These are phyloP conservation scores for Pythium oligandrum DNA, from an alignment of 352 stramenopile species.

Conservation along the genomic window DNA sequence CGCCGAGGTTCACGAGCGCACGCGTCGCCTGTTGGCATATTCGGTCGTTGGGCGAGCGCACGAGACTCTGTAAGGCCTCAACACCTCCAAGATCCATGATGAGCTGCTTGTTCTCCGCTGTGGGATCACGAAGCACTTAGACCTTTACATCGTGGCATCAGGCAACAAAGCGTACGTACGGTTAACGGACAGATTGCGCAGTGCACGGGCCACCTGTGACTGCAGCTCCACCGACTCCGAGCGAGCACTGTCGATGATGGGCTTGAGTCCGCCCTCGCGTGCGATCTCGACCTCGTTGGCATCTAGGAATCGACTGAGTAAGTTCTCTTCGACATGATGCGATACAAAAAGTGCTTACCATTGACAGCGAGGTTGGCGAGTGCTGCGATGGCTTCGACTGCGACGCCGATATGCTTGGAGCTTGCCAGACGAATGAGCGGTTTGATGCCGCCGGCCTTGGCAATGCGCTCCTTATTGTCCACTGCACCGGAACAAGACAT, in stretches of 20 bases:
- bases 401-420: slow-evolving; percentile 81
- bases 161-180: slow-evolving; percentile 34
- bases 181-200: slow-evolving; percentile 93
- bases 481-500: slow-evolving; percentile 23
- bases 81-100: slow-evolving; percentile 82
- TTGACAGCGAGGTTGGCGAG: slow-evolving; percentile 94
- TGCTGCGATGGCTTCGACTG: slow-evolving; percentile 90
- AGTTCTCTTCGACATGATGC: background rate
- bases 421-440: slow-evolving; percentile 79
- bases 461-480: slow-evolving; percentile 92
- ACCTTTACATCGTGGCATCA: too few relatives aligned
- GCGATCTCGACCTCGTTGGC: slow-evolving; percentile 91
- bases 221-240: slow-evolving; percentile 84
- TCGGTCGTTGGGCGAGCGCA: slow-evolving; percentile 76
- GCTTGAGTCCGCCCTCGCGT: slow-evolving; percentile 79
- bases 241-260: slow-evolving; percentile 84
- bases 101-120: slow-evolving; percentile 87
- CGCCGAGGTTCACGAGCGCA: slow-evolving; percentile 85
- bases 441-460: slow-evolving; percentile 86
- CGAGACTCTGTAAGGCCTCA: slow-evolving; percentile 73
- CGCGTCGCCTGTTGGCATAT: slow-evolving; percentile 88
- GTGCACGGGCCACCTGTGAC: slow-evolving; percentile 84
- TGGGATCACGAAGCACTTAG: too few relatives aligned
- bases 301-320: slow-evolving; percentile 33
- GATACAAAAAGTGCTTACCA: slow-evolving; percentile 27